Evolutionary conservation across 2,329 filamentous ascomycete genomes (phyloP).

Genomic region (Xylogone sp.): DNA sequence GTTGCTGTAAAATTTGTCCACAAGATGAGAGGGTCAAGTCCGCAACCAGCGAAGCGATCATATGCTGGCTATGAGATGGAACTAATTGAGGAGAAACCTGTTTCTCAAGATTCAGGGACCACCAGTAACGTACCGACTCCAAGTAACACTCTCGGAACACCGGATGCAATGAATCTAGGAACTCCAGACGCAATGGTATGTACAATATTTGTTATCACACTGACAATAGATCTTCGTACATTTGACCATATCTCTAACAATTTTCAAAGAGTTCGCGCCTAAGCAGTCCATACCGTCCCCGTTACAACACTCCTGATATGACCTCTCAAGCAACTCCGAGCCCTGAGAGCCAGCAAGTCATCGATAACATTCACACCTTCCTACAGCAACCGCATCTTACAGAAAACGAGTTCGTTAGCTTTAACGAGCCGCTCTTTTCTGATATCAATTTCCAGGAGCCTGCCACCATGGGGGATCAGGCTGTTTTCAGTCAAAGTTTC

Average conservation of each 20-base stretch:
- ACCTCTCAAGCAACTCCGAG: neutral
- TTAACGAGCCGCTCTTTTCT: neutral
- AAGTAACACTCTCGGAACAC: too few relatives aligned
- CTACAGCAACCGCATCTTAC: neutral
- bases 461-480: neutral
- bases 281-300: neutral
- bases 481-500: neutral
- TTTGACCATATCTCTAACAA: neutral
- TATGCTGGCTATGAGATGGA: neutral
- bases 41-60: neutral
- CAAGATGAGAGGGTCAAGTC: neutral
- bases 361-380: neutral
- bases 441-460: neutral
- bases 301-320: neutral
- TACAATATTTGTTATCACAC: too few relatives aligned
- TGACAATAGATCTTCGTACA: too few relatives aligned
- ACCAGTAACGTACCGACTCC: too few relatives aligned
- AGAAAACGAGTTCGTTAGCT: neutral
- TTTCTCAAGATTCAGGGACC: too few relatives aligned
- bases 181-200: too few relatives aligned
- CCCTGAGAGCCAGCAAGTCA: neutral
- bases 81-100: neutral
- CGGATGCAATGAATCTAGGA: too few relatives aligned
- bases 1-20: neutral
- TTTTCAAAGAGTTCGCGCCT: neutral